phyloP scores from a whole-genome alignment of 257 asterid genomes.

The Misopates orontium region DNA sequence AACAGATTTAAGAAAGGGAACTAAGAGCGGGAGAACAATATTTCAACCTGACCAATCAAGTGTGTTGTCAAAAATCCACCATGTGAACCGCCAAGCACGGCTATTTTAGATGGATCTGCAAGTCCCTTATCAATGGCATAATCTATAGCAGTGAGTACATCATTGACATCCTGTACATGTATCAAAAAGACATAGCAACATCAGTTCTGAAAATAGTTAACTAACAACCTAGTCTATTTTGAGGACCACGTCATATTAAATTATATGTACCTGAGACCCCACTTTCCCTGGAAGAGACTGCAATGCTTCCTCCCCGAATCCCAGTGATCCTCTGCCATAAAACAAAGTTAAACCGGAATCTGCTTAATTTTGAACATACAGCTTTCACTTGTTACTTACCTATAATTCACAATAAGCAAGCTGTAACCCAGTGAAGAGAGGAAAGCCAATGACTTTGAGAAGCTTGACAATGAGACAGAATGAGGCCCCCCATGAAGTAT shows the following conservation, averaged over 20 bases:
- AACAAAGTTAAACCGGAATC: constrained; percentile 11
- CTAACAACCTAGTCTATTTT: not conserved
- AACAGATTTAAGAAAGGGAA: too few species aligned
- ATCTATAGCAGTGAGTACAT: constrained; percentile 81
- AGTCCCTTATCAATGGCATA: constrained; percentile 61
- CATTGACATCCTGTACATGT: constrained; percentile 73
- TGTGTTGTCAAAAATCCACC: constrained; percentile 97
- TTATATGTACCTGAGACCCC: constrained; percentile 73
- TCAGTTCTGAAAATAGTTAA: constrained; percentile 4
- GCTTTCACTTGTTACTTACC: constrained; percentile 41
- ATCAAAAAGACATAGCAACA: constrained; percentile 13
- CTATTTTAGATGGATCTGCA: constrained; percentile 84
- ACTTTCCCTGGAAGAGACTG: constrained; percentile 94
- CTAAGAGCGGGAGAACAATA: too few species aligned
- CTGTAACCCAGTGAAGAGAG: constrained; percentile 81
- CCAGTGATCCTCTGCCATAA: constrained; percentile 79
- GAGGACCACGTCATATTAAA: constrained; percentile 1
- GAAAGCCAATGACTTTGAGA: constrained; percentile 75
- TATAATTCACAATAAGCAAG: constrained; percentile 83
- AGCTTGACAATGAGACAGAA: constrained; percentile 60
- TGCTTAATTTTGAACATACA: not conserved
- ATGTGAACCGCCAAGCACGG: constrained; percentile 91
- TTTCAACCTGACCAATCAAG: constrained; percentile 89
- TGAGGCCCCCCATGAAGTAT: constrained; percentile 96
- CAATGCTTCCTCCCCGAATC: constrained; percentile 98